A percentile compares a stretch with the other conserved stretches of the same genome.
phyloP scores from a whole-genome alignment of 768 basidiomycete species.

The Collybia sordida region DNA sequence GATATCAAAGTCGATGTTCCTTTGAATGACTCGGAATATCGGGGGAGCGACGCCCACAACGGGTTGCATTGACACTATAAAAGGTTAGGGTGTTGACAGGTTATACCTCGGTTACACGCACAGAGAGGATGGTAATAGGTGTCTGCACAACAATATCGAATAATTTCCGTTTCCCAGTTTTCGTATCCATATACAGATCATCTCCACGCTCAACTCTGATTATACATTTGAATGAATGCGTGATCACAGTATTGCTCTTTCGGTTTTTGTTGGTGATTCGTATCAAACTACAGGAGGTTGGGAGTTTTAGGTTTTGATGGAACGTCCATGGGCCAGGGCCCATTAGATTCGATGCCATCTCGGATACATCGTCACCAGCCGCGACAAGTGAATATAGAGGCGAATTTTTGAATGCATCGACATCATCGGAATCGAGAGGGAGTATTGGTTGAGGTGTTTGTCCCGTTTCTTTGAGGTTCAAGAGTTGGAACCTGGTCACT shows the following conservation, averaged over 20 bases:
- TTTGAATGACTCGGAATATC: constrained; percentile 57
- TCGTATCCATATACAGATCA: constrained; percentile 57
- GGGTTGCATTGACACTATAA: constrained; percentile 80
- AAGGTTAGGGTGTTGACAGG: neutral
- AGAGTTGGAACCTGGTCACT: constrained; percentile 55
- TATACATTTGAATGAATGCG: constrained; percentile 78
- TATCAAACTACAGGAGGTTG: constrained; percentile 57
- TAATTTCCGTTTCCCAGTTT: constrained; percentile 72
- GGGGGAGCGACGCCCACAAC: constrained; percentile 77
- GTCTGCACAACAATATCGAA: constrained; percentile 88
- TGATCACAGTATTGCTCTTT: constrained; percentile 69
- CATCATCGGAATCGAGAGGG: constrained; percentile 73
- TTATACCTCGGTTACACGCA: constrained; percentile 34
- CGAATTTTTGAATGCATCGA: constrained; percentile 60
- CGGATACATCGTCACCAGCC: constrained; percentile 51
- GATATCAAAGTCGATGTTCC: constrained; percentile 30
- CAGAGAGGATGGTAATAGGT: constrained; percentile 85
- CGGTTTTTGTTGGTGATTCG: constrained; percentile 82
- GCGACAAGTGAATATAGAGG: constrained; percentile 57
- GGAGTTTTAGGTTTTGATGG: constrained; percentile 66
- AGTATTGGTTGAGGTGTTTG: constrained; percentile 63
- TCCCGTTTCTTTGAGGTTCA: constrained; percentile 58
- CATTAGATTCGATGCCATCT: constrained; percentile 60
- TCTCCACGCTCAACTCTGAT: constrained; percentile 85
- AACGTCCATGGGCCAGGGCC: constrained; percentile 90